Evolutionary conservation across 495 filamentous ascomycete genomes (phyloP).

Genomic region (Annulohypoxylon stygium): DNA sequence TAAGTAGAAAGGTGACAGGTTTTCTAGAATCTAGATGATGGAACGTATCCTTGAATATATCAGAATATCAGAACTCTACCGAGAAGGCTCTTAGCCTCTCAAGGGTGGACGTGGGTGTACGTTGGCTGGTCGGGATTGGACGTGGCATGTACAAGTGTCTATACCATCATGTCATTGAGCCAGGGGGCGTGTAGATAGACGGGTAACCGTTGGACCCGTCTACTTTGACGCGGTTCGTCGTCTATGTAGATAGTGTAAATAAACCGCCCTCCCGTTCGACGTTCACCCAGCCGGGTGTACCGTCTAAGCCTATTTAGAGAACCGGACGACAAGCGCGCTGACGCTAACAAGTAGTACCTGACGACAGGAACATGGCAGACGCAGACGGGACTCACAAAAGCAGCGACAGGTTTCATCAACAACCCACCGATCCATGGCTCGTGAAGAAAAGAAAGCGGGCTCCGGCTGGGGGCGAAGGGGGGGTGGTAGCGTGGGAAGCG

Average conservation of each 20-base stretch:
- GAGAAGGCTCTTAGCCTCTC: slow-evolving; percentile 20
- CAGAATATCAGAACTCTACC: slow-evolving; percentile 27
- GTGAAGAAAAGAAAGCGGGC: slow-evolving; percentile 34
- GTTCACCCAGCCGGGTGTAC: slow-evolving; percentile 39
- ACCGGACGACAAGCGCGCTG: slow-evolving; percentile 54
- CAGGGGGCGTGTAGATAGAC: slow-evolving; percentile 28
- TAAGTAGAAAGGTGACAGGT: slow-evolving; percentile 28
- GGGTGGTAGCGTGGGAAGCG: slow-evolving; percentile 40
- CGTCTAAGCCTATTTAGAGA: slow-evolving; percentile 41
- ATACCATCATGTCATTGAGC: slow-evolving; percentile 15
- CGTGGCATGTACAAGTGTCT: slow-evolving; percentile 20
- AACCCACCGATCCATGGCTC: slow-evolving; percentile 45
- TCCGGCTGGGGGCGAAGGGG: slow-evolving; percentile 27
- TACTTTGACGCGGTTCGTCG: slow-evolving; percentile 14
- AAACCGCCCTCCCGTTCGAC: slow-evolving; percentile 24
- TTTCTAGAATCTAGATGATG: slow-evolving; percentile 27
- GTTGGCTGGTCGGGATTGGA: slow-evolving; percentile 30
- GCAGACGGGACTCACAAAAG: slow-evolving; percentile 50
- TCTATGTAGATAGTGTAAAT: slow-evolving; percentile 30
- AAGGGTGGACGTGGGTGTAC: slow-evolving; percentile 24
- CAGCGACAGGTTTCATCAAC: slow-evolving; percentile 54
- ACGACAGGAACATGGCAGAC: slow-evolving; percentile 25
- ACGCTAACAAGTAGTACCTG: slow-evolving; percentile 54
- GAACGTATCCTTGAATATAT: not conserved
- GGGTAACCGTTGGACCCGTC: slow-evolving; percentile 24